Conservation (phyloP, 2,329 filamentous ascomycete genomes). For the Parastagonospora avenae region DNA sequence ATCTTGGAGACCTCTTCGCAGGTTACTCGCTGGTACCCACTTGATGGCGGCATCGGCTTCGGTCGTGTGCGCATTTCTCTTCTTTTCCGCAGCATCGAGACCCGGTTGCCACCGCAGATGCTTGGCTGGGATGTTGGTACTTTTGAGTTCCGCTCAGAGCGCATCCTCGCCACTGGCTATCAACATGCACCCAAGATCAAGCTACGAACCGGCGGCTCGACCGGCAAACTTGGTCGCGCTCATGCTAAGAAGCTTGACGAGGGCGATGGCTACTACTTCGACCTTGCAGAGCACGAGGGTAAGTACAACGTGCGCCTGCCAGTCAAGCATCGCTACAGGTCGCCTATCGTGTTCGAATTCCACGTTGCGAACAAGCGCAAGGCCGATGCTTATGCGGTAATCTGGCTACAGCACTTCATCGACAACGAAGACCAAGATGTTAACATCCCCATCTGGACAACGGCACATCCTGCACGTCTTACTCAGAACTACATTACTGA, state of each 20-base stretch:
- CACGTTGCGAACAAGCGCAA: conserved; percentile 71
- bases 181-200: conserved; percentile 69
- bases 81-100: conserved; percentile 87
- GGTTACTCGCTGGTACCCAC: conserved; percentile 90
- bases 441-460: conserved; percentile 90
- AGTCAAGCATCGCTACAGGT: conserved; percentile 87
- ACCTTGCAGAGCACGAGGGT: conserved; percentile 57
- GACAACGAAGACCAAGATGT: conserved; percentile 80
- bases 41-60: conserved; percentile 90
- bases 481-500: conserved; percentile 93
- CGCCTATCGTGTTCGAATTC: conserved; percentile 88
- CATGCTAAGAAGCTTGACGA: conserved; percentile 65
- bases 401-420: conserved; percentile 85
- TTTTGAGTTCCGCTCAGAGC: conserved; percentile 80
- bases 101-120: conserved; percentile 80
- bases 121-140: conserved; percentile 96
- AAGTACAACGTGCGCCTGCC: conserved; percentile 73
- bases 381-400: conserved; percentile 73
- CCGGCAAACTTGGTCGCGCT: conserved; percentile 69
- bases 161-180: conserved; percentile 69
- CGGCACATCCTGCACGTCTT: conserved; percentile 73
- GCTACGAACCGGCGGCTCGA: conserved; percentile 83
- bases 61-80: conserved; percentile 87
- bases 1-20: conserved; percentile 88
- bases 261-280: conserved; percentile 65